Conservation (phyloP, 768 basidiomycete species). For the Pholiota molesta region DNA sequence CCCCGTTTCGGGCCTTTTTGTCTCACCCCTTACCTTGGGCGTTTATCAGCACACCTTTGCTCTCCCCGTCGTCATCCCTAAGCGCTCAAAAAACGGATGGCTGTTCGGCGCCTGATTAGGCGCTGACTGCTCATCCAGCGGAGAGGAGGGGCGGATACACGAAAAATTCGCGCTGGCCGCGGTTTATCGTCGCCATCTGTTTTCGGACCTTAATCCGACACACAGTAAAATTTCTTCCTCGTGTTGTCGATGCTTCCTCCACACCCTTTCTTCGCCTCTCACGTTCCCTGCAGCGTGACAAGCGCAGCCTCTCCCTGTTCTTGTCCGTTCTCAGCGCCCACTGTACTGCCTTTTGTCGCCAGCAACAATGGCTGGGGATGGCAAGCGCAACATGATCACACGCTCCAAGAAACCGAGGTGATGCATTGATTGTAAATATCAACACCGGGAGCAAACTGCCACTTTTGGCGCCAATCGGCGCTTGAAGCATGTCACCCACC, state of each 20-base stretch:
- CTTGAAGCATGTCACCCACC: background rate
- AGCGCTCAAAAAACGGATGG: background rate
- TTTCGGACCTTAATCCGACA: constrained; percentile 18
- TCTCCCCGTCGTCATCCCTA: background rate
- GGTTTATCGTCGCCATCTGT: constrained; percentile 11
- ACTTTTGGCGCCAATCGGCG: constrained; percentile 20
- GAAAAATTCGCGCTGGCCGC: background rate
- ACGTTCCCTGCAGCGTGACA: background rate
- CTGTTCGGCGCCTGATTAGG: background rate
- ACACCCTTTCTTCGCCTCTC: background rate
- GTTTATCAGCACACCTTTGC: background rate
- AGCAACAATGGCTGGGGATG: background rate
- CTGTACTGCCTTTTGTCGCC: background rate
- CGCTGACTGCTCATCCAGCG: background rate
- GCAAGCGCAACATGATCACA: constrained; percentile 9
- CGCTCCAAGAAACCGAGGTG: constrained; percentile 8
- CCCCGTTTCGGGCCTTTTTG: background rate
- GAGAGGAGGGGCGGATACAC: background rate
- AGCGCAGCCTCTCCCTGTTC: constrained; percentile 2
- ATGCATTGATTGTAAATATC: constrained; percentile 8
- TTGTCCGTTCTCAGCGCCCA: background rate
- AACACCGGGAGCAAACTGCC: constrained; percentile 11
- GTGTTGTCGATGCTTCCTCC: constrained; percentile 7
- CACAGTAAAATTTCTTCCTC: constrained; percentile 4
- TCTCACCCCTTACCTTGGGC: background rate